Evolutionary conservation across 2,329 filamentous ascomycete species (phyloP), one percentile per base, ranked within the genome.

Genomic region (Trichoderma polysporum): DNA sequence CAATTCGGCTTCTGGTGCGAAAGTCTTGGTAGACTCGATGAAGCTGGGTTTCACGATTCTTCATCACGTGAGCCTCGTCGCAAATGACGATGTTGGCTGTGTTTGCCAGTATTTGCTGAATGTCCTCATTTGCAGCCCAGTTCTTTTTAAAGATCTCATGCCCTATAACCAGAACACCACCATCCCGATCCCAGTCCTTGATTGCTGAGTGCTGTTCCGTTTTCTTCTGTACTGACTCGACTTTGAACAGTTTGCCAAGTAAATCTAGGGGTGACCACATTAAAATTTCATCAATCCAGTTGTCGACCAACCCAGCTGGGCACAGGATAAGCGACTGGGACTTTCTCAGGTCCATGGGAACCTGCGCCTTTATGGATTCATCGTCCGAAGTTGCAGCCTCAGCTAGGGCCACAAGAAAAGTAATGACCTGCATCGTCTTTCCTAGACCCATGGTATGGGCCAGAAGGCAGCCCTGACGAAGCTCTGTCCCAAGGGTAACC

Each of bases 371-470:
- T 6, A 94, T 79, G 0, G 80, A 76, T 0, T 79, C 76, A 63
- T 93, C 85, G 0, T 76, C 33, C 0, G 91, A 94, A 22, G 76
- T 75, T 4, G 87, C 83, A 3, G 92, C 87, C 71, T 91, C 85
- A 4, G 88, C 83, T 68, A 97, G 86, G 0, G 91, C 89, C 17
- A 91, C 85, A 6, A 97, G 84, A n/a, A 97, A 80, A 0, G 92
- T 91, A 68, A 97, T 92, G 6, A 93, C 87, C 79, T 97, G 93
- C 89, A 97, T 93, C 0, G 93, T 96, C 80, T 97, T 97, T 17
- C 93, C 93, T 2, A 97, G 80, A 1, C 94, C 94, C 93, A 97
- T 97, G 0, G 91, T 92, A 76, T 97, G 93, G 6, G 93, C 91
- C 22, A 97, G 82, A 13, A 97, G 83, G 74, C 92, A 96, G 2